phyloP scores from a whole-genome alignment of 805 yeast species.

The Schwanniomyces vanrijiae region DNA sequence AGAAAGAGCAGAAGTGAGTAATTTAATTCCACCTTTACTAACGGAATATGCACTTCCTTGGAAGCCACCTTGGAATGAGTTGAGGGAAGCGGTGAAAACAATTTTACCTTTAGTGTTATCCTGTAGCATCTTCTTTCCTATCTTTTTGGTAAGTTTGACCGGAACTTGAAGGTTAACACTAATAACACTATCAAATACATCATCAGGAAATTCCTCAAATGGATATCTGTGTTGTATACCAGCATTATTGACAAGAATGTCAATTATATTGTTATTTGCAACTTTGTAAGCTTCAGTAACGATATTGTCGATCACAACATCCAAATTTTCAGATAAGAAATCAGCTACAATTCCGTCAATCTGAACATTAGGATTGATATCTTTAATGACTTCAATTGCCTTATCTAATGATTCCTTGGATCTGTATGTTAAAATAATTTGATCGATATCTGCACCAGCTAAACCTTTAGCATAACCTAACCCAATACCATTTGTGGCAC shows the following conservation, averaged over 20 bases:
- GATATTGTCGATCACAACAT: slow-evolving; percentile 25
- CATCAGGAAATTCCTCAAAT: slow-evolving; percentile 35
- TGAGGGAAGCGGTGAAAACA: slow-evolving; percentile 42
- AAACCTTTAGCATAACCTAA: slow-evolving; percentile 50
- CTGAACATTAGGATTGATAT: slow-evolving; percentile 18
- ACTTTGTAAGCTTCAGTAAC: slow-evolving; percentile 25
- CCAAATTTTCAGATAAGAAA: slow-evolving; percentile 19
- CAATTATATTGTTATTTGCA: slow-evolving; percentile 30
- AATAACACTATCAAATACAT: slow-evolving; percentile 36
- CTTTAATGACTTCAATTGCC: slow-evolving; percentile 24
- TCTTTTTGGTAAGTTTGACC: slow-evolving; percentile 33
- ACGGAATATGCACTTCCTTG: slow-evolving; percentile 39
- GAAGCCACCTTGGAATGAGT: slow-evolving; percentile 42
- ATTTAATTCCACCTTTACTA: slow-evolving; percentile 42
- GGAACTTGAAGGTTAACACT: slow-evolving; percentile 42
- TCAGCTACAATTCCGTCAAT: slow-evolving; percentile 24
- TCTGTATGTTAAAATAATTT: slow-evolving; percentile 34
- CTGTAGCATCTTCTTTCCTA: slow-evolving; percentile 37
- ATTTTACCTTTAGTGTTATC: slow-evolving; percentile 36
- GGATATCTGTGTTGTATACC: slow-evolving; percentile 35
- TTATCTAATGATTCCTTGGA: slow-evolving; percentile 26
- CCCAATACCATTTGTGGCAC: slow-evolving; percentile 62
- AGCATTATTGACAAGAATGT: slow-evolving; percentile 45
- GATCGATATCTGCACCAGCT: slow-evolving; percentile 50
- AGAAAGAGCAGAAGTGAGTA: slow-evolving; percentile 35